Evolutionary conservation across 257 asterid genomes (phyloP), one percentile per base, ranked within the genome.

Genomic region (Lycium barbarum): DNA sequence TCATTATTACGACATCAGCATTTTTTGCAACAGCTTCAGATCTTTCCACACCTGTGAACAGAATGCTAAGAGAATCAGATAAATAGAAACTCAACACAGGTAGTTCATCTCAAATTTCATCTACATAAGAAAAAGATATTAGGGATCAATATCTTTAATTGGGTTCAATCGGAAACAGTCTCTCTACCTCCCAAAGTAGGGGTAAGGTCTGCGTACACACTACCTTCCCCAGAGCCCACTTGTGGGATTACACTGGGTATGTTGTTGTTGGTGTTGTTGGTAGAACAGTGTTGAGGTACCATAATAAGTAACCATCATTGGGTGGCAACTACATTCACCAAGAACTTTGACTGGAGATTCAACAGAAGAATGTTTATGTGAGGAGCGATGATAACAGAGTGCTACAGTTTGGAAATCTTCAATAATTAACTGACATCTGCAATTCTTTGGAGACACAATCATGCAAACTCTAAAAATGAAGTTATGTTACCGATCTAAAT

Each of bases 1-100:
- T 90, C 98, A 96, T 88, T 84, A 96, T 87, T 74, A 95, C 84
- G 40, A 96, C 93, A 90, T 96, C 99, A 72, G 98, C 98, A 89
- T 92, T 88, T 36, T 86, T 80, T 45, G 98, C 98, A 83, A 88
- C 98, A 57, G 95, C 93, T 90, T 96, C 97, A 47, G 99, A 96
- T 88, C 98, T 94, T 90, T 93, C 96, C 43, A 96, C 97, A 7
- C 99, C 98, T 96, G 84, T n/a, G 76, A 84, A 87, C 54, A 67
- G 80, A 81, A 53, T 53, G 65, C 65, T 53, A 78, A 20, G 49
- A 78, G 62, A 78, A 78, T 78, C 47, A 51, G 53, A 78, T 78
- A 53, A 40, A 33, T 3, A 53, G n/a, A 74, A 78, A 78, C 17
- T 26, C 18, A 26, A 53, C 33, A 70, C 49, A 53, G 49, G 0